Conservation (phyloP, 1,284 basidiomycete species). For the Irpex sp. region DNA sequence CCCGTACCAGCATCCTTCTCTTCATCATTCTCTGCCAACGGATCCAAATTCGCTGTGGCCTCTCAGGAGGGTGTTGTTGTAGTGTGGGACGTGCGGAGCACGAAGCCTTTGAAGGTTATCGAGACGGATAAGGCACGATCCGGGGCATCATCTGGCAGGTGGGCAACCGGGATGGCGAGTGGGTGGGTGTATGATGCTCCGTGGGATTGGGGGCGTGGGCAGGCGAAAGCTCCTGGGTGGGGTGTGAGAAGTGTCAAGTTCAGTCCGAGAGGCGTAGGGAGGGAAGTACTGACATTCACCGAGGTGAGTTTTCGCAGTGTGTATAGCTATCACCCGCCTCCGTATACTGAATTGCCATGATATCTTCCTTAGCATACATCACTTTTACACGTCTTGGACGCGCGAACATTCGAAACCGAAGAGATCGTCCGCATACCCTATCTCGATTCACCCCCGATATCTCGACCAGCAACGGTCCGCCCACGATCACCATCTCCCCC, state of each 20-base stretch:
- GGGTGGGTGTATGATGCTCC: conserved; percentile 60
- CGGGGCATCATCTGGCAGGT: conserved; percentile 26
- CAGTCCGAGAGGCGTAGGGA: conserved; percentile 46
- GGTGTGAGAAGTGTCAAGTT: conserved; percentile 79
- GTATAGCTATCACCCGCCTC: no score
- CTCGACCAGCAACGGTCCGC: conserved; percentile 19
- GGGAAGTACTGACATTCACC: conserved; percentile 79
- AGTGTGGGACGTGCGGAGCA: conserved; percentile 75
- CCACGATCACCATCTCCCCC: conserved; percentile 23
- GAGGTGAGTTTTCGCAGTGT: conserved; percentile 48
- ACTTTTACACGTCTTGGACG: conserved; percentile 73
- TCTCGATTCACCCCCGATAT: conserved; percentile 24
- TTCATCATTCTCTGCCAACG: conserved; percentile 78
- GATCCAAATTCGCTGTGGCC: conserved; percentile 81
- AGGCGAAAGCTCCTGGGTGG: conserved; percentile 62
- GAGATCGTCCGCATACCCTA: conserved; percentile 64
- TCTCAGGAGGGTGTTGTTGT: conserved; percentile 83
- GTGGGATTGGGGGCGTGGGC: conserved; percentile 60
- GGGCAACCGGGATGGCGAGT: conserved; percentile 38
- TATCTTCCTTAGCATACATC: conserved; percentile 58
- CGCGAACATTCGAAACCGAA: conserved; percentile 74
- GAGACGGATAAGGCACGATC: conserved; percentile 48
- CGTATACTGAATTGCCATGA: background rate
- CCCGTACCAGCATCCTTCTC: conserved; percentile 75
- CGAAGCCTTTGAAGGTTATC: conserved; percentile 65